Conservation (phyloP, 2,329 filamentous ascomycete species). For the Fusarium gaditjirri region DNA sequence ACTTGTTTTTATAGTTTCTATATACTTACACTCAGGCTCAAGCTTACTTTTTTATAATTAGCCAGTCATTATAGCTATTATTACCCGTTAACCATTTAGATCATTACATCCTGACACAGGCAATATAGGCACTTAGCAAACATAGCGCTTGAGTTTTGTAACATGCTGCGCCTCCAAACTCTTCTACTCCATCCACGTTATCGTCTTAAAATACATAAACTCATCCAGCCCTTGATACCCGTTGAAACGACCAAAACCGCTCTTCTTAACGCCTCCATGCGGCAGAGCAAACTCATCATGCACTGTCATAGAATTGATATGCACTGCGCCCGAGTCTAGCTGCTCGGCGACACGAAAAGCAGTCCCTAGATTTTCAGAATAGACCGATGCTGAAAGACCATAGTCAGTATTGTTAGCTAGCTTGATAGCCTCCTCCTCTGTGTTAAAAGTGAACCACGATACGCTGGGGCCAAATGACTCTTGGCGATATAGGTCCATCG, state of each 20-base stretch:
- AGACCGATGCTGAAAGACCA: background rate
- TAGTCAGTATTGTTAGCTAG: background rate
- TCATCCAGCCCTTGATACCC: background rate
- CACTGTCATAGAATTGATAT: conserved; percentile 3
- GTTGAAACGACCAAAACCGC: background rate
- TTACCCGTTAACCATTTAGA: too few species aligned
- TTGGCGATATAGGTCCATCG: background rate
- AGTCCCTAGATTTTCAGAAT: background rate
- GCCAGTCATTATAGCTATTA: background rate
- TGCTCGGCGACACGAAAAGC: background rate
- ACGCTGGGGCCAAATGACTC: background rate
- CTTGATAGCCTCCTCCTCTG: background rate
- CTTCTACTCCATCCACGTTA: background rate
- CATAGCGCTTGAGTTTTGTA: too few species aligned
- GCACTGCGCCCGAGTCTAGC: background rate
- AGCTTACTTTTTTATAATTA: too few species aligned
- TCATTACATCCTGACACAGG: background rate
- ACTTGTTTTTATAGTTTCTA: too few species aligned
- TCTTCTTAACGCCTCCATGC: background rate
- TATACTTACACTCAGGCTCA: too few species aligned
- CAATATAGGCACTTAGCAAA: too few species aligned
- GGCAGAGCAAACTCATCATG: background rate
- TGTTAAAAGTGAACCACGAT: background rate
- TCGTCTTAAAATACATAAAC: background rate
- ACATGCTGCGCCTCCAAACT: background rate